Base-by-base conservation (phyloP, 139 green algal species). In the Volvox reticuliferus region DNA sequence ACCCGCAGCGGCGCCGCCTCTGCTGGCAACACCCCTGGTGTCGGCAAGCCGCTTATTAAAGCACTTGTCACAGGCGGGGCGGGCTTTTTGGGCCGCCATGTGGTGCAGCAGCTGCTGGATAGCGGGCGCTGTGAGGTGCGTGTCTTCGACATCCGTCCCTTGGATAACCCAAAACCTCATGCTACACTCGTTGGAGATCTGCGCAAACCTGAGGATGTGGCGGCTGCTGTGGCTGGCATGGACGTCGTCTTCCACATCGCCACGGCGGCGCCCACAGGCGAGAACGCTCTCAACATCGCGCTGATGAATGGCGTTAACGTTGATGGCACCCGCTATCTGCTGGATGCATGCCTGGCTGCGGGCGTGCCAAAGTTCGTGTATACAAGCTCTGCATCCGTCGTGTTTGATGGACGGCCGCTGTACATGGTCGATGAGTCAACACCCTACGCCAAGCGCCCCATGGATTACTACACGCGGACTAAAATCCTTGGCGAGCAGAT, bases 301-400 rank as follows among this genome's bases (percentile, higher is more conserved):
- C 95, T 99, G 6, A 99, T 99, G 97, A 69, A 96, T 33, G 90
- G 88, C 12, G 97, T 99, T 13, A 99, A 99, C 86, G 95, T 99
- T 61, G 90, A 95, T 37, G 97, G 97, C 88, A 99, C 97, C 0
- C 78, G 87, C 1, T 93, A 98, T 82, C 94, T 99, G 67, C 91
- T 99, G 18, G 91, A 95, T 1, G 97, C 96, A 1, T 98, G 96
- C 92, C n/a, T 94, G 30, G 81, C 90, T 22, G 68, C 28, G 5
- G 88, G 87, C 30, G 94, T 98, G 12, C 68, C 71, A 28, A 91
- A 83, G 24, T 91, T 98, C 32, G 93, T 98, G 18, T 98, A 96
- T 93, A 99, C 97, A 67, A 96, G 93, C 93, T 96, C 92, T 9
- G 96, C 97, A 26, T 97, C 94, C 81, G 97, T 99, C 0, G 97